Conservation (phyloP, 108 stramenopile species). For the Fragilaria radians region DNA sequence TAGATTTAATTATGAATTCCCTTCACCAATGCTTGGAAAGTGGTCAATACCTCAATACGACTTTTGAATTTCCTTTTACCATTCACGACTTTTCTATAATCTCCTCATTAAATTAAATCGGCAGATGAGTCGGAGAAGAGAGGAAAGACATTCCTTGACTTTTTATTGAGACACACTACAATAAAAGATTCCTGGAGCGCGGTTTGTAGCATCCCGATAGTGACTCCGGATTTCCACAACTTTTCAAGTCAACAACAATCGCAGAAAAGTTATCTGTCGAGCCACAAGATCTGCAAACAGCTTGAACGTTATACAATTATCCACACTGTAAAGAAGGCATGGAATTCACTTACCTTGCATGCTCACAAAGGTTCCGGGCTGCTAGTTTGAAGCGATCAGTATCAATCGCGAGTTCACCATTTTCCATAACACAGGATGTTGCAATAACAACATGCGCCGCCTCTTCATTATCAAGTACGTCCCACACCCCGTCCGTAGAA, state of each 20-base stretch:
- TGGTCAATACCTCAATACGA: too few relatives aligned
- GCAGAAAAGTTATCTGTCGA: conserved; percentile 75
- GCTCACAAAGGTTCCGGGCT: conserved; percentile 64
- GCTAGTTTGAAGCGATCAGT: conserved; percentile 77
- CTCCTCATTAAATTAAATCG: too few relatives aligned
- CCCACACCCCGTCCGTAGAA: conserved; percentile 86
- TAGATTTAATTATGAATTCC: too few relatives aligned
- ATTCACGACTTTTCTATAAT: too few relatives aligned
- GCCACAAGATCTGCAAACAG: conserved; percentile 47
- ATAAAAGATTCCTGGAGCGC: conserved; percentile 1
- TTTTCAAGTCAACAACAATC: conserved; percentile 67
- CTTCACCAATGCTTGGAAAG: too few relatives aligned
- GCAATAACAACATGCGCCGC: conserved; percentile 82
- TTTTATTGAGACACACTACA: too few relatives aligned
- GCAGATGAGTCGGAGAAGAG: too few relatives aligned
- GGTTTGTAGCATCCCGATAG: conserved; percentile 36
- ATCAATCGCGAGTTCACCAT: conserved; percentile 64
- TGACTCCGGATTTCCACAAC: conserved; percentile 46
- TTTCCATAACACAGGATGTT: conserved; percentile 76
- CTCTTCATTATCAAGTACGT: conserved; percentile 80
- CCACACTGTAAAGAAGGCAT: neutral
- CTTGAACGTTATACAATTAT: neutral
- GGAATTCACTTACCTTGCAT: conserved; percentile 37
- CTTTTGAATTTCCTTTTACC: too few relatives aligned
- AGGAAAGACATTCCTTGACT: too few relatives aligned